Conservation (phyloP, 2,329 filamentous ascomycete species). For the Didymellaceae sp. region DNA sequence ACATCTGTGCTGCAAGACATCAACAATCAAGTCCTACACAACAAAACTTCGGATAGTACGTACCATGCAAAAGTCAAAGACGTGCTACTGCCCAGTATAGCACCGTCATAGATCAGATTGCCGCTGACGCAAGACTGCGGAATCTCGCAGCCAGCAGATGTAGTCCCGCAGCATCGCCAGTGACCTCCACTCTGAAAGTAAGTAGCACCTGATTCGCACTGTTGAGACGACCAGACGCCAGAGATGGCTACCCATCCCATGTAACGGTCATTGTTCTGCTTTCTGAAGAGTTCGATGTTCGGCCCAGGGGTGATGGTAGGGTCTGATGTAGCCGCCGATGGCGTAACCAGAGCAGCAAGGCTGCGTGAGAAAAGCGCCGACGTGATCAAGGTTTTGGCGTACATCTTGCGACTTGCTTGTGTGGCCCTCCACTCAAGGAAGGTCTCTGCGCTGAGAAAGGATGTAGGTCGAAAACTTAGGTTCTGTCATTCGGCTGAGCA, state of each 20-base stretch:
- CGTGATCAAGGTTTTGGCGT: slow-evolving; percentile 7
- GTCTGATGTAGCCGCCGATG: slow-evolving; percentile 23
- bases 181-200: slow-evolving; percentile 25
- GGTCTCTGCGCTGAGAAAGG: neutral
- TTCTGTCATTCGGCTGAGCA: neutral
- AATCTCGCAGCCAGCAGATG: slow-evolving; percentile 25
- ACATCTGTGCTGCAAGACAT: slow-evolving; percentile 19
- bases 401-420: neutral
- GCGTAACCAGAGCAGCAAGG: slow-evolving; percentile 22
- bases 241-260: slow-evolving; percentile 32
- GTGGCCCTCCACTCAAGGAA: neutral
- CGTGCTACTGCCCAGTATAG: slow-evolving; percentile 1
- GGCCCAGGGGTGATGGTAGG: slow-evolving; percentile 37
- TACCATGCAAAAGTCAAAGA: slow-evolving; percentile 23
- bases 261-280: slow-evolving; percentile 31
- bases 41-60: neutral
- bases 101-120: slow-evolving; percentile 27
- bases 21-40: neutral
- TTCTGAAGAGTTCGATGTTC: slow-evolving; percentile 30
- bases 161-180: slow-evolving; percentile 35
- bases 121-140: slow-evolving; percentile 31
- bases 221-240: slow-evolving; percentile 22
- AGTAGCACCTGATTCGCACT: slow-evolving; percentile 30
- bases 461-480: neutral
- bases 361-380: slow-evolving; percentile 25